Evolutionary conservation across 1,139 yeast species (phyloP), one percentile per base, ranked within the genome.

Genomic region (Suhomyces anneliseae): DNA sequence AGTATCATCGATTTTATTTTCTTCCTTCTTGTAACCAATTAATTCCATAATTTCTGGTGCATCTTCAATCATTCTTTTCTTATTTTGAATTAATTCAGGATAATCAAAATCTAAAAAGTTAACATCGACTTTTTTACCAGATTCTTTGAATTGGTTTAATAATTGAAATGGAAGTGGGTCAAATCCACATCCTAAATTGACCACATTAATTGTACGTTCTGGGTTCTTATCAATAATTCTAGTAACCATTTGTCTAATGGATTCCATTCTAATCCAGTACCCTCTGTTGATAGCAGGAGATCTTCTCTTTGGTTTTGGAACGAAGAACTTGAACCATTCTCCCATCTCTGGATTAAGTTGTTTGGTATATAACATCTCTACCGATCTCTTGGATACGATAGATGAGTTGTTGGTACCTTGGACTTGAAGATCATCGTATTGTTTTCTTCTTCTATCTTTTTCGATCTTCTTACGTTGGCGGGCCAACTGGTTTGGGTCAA

Each of bases 381-480:
- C 95, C 1, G 95, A 86, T 52, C 95, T 68, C 59, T 88, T 88
- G 2, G 95, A 87, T 2, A 87, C 92, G 41, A 88, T 88, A 0
- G 95, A 87, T 10, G 92, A 86, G 57, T 85, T 87, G 61, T 88
- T 88, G 10, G 96, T 88, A 1, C 90, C 92, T 64, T 87, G 95
- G 15, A 88, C 82, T 42, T 84, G 84, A 27, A 81, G 62, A 59
- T 83, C 90, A 41, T 81, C 81, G 56, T 76, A 81, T 31, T 71
- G 69, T 51, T 76, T 76, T 35, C 74, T 65, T 42, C 85, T 63
- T 40, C 61, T 62, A 48, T 73, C 79, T 52, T 81, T 80, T 46
- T 79, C 75, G 48, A 76, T 64, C 61, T 80, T 72, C 61, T 73
- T 69, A 39, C 61, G 54, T 43, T 65, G 69, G 39, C 65, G 51